Conservation (phyloP, 768 basidiomycete genomes). For the Hygrocybe punicea region DNA sequence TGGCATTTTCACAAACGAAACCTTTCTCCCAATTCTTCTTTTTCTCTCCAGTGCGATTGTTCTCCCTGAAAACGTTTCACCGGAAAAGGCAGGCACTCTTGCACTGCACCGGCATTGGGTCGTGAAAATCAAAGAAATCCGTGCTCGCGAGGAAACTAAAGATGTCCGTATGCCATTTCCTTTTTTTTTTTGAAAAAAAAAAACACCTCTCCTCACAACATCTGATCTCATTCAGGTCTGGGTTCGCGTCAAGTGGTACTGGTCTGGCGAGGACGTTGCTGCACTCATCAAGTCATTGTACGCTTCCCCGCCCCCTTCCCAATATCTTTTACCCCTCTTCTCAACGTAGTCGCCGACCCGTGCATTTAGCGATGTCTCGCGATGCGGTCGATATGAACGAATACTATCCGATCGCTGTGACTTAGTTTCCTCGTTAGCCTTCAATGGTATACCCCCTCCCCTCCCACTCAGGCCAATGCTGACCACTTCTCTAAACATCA, state of each 20-base stretch:
- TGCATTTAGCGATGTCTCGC: slow-evolving; percentile 33
- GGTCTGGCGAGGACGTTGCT: slow-evolving; percentile 47
- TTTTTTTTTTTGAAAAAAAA: not conserved
- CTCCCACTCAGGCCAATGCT: no score
- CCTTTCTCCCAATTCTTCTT: no score
- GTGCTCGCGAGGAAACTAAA: slow-evolving; percentile 27
- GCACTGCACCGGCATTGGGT: slow-evolving; percentile 50
- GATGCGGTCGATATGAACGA: slow-evolving; percentile 48
- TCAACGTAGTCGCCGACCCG: not conserved
- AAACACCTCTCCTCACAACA: no score
- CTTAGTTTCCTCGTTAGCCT: slow-evolving; percentile 42
- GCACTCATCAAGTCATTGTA: slow-evolving; percentile 48
- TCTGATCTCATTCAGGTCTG: slow-evolving; percentile 42
- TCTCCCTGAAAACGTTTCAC: slow-evolving; percentile 32
- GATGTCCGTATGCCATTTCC: slow-evolving; percentile 27
- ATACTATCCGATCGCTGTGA: slow-evolving; percentile 49
- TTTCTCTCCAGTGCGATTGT: slow-evolving; percentile 40
- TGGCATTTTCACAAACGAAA: no score
- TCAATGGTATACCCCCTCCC: slow-evolving; percentile 40
- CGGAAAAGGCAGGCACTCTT: slow-evolving; percentile 18
- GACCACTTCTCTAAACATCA: slow-evolving; percentile 17
- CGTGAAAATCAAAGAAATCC: slow-evolving; percentile 46
- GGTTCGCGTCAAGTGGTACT: slow-evolving; percentile 55
- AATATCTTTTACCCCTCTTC: not conserved
- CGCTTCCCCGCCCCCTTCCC: slow-evolving; percentile 24